These are phyloP conservation scores for Paracorniculantispora psalliotae DNA, from an alignment of 2,329 filamentous ascomycete species.

Conservation along the genomic window DNA sequence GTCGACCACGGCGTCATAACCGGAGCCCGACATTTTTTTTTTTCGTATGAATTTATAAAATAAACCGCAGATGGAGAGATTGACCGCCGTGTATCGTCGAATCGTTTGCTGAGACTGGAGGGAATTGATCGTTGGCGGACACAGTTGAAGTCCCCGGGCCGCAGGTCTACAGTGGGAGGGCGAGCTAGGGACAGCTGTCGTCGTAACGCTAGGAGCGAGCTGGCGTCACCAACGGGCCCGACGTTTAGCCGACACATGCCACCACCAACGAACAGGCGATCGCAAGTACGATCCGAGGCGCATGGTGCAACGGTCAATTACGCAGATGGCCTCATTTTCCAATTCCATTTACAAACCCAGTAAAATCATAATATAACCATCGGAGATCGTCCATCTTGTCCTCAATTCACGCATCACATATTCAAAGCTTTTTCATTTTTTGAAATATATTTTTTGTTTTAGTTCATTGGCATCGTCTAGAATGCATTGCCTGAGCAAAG, in stretches of 20 bases:
- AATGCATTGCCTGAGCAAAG: slow-evolving; percentile 34
- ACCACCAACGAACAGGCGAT: not conserved
- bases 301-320: not conserved
- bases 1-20: slow-evolving; percentile 97
- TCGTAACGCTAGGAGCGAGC: not conserved
- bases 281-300: not conserved
- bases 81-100: not conserved
- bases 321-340: not conserved
- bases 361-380: not conserved
- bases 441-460: not conserved
- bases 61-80: not conserved
- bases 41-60: not conserved
- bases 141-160: not conserved
- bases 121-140: not conserved
- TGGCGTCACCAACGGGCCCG: not conserved
- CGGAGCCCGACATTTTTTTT: slow-evolving; percentile 68
- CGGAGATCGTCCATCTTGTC: no score
- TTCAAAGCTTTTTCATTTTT: not conserved
- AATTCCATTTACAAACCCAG: not conserved
- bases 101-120: not conserved
- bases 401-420: no score
- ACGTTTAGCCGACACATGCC: not conserved
- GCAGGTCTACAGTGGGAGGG: slow-evolving; percentile 1
- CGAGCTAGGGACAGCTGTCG: slow-evolving; percentile 11
- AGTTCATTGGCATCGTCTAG: slow-evolving; percentile 30